Evolutionary conservation across 1,284 basidiomycete species (phyloP).

Genomic region (Pterula multifida): DNA sequence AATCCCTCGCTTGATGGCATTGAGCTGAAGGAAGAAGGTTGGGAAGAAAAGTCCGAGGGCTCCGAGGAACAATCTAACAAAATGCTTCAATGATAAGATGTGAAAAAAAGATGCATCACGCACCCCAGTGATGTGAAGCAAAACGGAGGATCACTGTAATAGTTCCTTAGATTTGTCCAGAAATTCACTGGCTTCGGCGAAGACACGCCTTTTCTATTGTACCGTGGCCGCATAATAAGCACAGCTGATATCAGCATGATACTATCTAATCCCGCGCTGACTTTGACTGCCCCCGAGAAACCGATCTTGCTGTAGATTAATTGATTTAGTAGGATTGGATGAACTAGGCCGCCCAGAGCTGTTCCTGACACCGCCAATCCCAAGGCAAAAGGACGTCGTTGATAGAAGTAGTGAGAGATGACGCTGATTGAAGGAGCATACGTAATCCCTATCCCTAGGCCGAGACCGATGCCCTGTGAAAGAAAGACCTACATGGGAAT

Average conservation of each 20-base stretch:
- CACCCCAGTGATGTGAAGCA: neutral
- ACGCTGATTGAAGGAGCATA: slow-evolving; percentile 39
- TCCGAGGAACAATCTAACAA: slow-evolving; percentile 27
- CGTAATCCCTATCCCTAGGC: slow-evolving; percentile 35
- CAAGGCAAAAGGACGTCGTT: slow-evolving; percentile 34
- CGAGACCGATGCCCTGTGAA: slow-evolving; percentile 39
- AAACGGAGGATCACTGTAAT: neutral
- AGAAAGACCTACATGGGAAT: slow-evolving; percentile 29
- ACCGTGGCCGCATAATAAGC: slow-evolving; percentile 25
- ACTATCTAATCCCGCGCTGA: slow-evolving; percentile 24
- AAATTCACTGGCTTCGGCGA: slow-evolving; percentile 14
- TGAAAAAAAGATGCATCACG: slow-evolving; percentile 1
- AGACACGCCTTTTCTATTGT: slow-evolving; percentile 17
- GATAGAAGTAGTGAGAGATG: slow-evolving; percentile 34
- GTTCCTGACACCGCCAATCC: slow-evolving; percentile 36
- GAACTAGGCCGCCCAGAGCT: slow-evolving; percentile 35
- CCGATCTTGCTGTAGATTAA: slow-evolving; percentile 20
- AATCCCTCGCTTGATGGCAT: slow-evolving; percentile 30
- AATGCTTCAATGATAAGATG: slow-evolving; percentile 2
- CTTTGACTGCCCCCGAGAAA: slow-evolving; percentile 29
- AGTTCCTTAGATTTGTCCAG: slow-evolving; percentile 20
- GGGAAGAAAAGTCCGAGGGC: slow-evolving; percentile 35
- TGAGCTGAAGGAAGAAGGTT: slow-evolving; percentile 48
- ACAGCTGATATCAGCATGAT: slow-evolving; percentile 27
- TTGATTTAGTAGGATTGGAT: slow-evolving; percentile 38